phyloP scores from a whole-genome alignment of 2,329 filamentous ascomycete genomes.

The Alternaria triticina region DNA sequence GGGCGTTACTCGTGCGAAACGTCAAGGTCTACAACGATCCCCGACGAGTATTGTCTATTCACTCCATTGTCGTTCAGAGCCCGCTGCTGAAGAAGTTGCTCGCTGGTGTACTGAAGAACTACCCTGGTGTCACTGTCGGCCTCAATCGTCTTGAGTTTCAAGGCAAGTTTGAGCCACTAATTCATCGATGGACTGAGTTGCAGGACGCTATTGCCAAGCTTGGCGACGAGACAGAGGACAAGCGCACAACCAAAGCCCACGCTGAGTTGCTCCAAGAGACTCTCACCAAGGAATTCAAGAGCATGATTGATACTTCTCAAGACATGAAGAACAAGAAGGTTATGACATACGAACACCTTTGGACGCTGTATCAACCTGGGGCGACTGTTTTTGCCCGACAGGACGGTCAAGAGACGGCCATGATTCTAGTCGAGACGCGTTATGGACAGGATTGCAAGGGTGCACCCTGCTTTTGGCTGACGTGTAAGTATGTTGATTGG shows the following conservation, averaged over 20 bases:
- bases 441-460: slow-evolving; percentile 44
- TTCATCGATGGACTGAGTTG: slow-evolving; percentile 67
- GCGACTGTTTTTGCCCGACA: slow-evolving; percentile 37
- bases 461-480: slow-evolving; percentile 47
- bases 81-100: slow-evolving; percentile 67
- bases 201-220: slow-evolving; percentile 33
- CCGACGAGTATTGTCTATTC: slow-evolving; percentile 65
- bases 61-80: slow-evolving; percentile 71
- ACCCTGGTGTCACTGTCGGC: slow-evolving; percentile 67
- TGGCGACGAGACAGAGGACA: slow-evolving; percentile 34
- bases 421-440: slow-evolving; percentile 37
- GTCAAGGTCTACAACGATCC: slow-evolving; percentile 56
- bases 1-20: slow-evolving; percentile 56
- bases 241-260: slow-evolving; percentile 46
- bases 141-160: slow-evolving; percentile 68
- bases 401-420: slow-evolving; percentile 47
- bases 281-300: slow-evolving; percentile 51
- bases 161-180: slow-evolving; percentile 68
- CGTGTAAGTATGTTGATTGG: slow-evolving; percentile 47
- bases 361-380: slow-evolving; percentile 53
- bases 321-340: slow-evolving; percentile 51
- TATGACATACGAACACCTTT: slow-evolving; percentile 53
- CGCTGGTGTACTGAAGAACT: slow-evolving; percentile 61
- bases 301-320: slow-evolving; percentile 48
- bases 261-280: slow-evolving; percentile 48